Conservation (phyloP, 176 grass and related monocot species). For the Saccharum officinarum region DNA sequence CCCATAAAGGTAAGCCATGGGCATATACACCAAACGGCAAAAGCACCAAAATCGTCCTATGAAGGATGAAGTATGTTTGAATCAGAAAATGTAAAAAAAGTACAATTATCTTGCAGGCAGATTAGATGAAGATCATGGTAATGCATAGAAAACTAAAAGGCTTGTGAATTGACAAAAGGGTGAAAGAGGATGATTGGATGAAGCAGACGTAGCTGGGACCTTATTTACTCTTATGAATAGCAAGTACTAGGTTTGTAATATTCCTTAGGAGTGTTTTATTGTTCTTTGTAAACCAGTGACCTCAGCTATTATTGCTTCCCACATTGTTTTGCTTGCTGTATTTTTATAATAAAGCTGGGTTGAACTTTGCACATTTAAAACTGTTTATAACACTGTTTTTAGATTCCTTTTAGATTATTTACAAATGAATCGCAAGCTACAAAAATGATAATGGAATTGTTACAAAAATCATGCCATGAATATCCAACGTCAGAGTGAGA, state of each 20-base stretch:
- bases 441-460: neutral
- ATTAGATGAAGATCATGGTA: neutral
- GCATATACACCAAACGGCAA: conserved; percentile 46
- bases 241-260: neutral
- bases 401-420: neutral
- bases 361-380: neutral
- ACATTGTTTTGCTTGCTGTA: neutral
- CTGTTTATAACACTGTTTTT: neutral
- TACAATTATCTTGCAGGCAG: neutral
- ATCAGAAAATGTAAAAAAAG: neutral
- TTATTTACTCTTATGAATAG: neutral
- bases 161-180: neutral
- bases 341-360: neutral
- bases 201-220: neutral
- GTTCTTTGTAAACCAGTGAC: neutral
- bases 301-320: neutral
- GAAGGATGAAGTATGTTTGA: neutral
- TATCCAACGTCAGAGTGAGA: neutral
- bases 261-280: neutral
- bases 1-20: conserved; percentile 62
- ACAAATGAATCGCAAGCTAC: neutral
- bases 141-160: neutral
- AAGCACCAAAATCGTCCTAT: conserved; percentile 59
- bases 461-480: neutral
- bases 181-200: neutral